Percentiles rank a stretch among this genome's conserved stretches.
phyloP scores from a whole-genome alignment of 495 filamentous ascomycete genomes.

The Letharia columbiana region DNA sequence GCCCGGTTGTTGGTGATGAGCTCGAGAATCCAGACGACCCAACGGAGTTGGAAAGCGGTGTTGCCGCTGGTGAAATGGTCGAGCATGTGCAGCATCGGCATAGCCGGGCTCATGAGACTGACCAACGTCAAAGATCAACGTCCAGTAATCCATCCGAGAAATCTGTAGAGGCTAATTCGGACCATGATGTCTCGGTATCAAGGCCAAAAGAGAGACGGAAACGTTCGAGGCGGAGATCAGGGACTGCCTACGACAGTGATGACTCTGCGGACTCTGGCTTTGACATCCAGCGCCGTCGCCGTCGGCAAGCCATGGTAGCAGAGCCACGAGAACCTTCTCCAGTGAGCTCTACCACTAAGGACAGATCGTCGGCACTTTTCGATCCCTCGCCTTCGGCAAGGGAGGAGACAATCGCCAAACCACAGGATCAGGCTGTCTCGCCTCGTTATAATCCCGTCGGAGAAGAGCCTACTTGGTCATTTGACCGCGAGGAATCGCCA shows the following conservation, averaged over 20 bases:
- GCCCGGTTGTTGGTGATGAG: conserved; percentile 21
- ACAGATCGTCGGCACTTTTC: conserved; percentile 46
- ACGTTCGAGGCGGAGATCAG: conserved; percentile 14
- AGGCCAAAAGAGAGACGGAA: conserved; percentile 8
- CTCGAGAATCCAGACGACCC: conserved; percentile 2
- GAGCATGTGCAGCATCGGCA: background rate
- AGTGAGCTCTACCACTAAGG: conserved; percentile 45
- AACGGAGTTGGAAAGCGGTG: background rate
- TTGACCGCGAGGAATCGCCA: conserved; percentile 12
- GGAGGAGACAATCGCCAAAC: conserved; percentile 11
- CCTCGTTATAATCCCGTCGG: background rate
- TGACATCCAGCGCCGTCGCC: conserved; percentile 20
- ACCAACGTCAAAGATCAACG: conserved; percentile 1
- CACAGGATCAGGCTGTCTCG: background rate
- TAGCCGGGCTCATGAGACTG: background rate
- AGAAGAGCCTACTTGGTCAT: conserved; percentile 15
- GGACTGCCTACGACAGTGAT: conserved; percentile 18
- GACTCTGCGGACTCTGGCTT: conserved; percentile 24
- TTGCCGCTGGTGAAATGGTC: background rate
- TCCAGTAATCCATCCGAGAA: background rate
- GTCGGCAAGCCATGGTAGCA: conserved; percentile 16
- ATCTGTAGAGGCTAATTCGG: conserved; percentile 9
- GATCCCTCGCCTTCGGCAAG: conserved; percentile 43
- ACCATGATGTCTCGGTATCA: conserved; percentile 1
- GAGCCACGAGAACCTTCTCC: conserved; percentile 32